Percentiles rank a stretch among this genome's conserved stretches.
These are phyloP conservation scores for Paraphaeosphaeria sporulosa DNA, from an alignment of 2,329 filamentous ascomycete species.

Conservation along the genomic window DNA sequence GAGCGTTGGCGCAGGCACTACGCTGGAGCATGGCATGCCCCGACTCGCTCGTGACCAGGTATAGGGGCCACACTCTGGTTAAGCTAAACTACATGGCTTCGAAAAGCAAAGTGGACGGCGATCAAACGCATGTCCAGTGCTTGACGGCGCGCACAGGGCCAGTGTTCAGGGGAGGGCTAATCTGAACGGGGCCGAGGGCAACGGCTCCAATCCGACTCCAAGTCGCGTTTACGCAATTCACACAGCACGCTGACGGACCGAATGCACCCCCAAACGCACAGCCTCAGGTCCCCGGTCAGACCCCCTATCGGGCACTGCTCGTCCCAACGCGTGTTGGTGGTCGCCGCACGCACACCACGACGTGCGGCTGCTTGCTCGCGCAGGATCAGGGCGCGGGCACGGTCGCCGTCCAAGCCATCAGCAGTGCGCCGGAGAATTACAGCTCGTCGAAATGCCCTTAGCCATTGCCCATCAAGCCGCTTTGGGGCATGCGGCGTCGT, in stretches of 20 bases:
- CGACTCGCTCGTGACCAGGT: conserved; percentile 31
- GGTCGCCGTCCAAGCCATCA: conserved; percentile 26
- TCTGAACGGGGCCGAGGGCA: conserved; percentile 33
- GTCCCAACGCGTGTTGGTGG: neutral
- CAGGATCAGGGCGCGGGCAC: conserved; percentile 18
- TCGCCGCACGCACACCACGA: neutral
- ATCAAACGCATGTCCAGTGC: conserved; percentile 51
- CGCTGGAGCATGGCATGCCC: conserved; percentile 25
- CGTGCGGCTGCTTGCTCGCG: conserved; percentile 1
- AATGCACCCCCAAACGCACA: neutral
- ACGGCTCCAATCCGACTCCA: conserved; percentile 12
- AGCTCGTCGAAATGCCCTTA: conserved; percentile 5
- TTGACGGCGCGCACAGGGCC: conserved; percentile 36
- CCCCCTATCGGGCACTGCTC: neutral
- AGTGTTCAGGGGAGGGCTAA: conserved; percentile 42
- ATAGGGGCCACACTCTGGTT: conserved; percentile 30
- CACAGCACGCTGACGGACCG: neutral
- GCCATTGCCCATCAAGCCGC: conserved; percentile 12
- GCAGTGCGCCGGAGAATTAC: conserved; percentile 27
- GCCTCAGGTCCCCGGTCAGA: neutral
- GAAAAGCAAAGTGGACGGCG: conserved; percentile 43
- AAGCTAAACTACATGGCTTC: conserved; percentile 25
- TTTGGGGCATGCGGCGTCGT: conserved; percentile 26
- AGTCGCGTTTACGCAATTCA: conserved; percentile 1
- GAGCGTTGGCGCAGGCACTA: conserved; percentile 6